Evolutionary conservation across 2,329 filamentous ascomycete species (phyloP), one percentile per base, ranked within the genome.

Genomic region (Davidsoniella neocaledoniae): DNA sequence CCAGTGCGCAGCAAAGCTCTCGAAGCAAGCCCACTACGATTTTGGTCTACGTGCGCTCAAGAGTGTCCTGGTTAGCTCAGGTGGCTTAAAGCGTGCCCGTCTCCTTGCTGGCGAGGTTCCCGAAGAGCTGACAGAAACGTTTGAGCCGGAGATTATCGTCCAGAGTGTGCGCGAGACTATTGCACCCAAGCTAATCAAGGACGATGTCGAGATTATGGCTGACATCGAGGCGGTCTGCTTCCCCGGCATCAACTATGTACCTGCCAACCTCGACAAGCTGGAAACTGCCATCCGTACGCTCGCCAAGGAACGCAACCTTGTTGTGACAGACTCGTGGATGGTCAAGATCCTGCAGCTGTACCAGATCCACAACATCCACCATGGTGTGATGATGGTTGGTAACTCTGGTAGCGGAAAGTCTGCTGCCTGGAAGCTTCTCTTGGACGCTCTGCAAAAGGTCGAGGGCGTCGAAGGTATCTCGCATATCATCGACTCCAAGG

Each of bases 341-440:
- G 91, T 86, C 52, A 99, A 99, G 68, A 81, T 94, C 33, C 73
- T 98, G 7, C 91, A 99, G 63, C 76, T 98, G 2, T 96, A 94
- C 63, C 91, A 99, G 64, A 99, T 99, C 55, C 91, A 96, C 64
- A 84, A 81, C 56, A 87, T 98, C 52, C 91, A 99, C 60, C 91
- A 99, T 58, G 91, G 91, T 81, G 91, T 99, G 25, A 99, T 99
- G 93, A 96, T 98, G 91, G 91, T 99, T 8, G 91, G 91, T 55
- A 87, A 86, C 60, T 95, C 93, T 26, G 91, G 93, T n/a, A 83
- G 90, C 43, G 93, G 93, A 61, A 99, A 99, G 68, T 95, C 91
- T 39, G 80, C 84, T 1, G 85, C 91, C 4, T 99, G 93, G 91
- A 87, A 85, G 60, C 79, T 94, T 40, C 72, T 99, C 47, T 74